Evolutionary conservation across 1,139 yeast species (phyloP).

Genomic region (Yamadazyma atlantica): DNA sequence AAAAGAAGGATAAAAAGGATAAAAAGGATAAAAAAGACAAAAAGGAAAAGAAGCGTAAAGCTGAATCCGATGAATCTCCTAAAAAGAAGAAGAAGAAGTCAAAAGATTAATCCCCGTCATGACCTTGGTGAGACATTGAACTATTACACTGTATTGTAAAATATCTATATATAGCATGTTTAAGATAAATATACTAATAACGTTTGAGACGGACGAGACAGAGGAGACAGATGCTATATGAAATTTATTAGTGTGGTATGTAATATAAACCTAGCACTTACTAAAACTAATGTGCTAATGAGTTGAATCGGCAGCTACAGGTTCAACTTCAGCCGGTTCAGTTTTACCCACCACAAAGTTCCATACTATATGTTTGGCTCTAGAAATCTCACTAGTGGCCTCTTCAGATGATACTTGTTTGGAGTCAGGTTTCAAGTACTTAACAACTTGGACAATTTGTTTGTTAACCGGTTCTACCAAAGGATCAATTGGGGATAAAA

Average conservation of each 20-base stretch:
- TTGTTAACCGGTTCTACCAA: conserved; percentile 60
- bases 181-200: conserved; percentile 8
- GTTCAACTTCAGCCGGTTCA: conserved; percentile 2
- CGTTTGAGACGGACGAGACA: neutral
- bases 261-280: too few relatives aligned
- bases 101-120: conserved; percentile 35
- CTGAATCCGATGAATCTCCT: conserved; percentile 46
- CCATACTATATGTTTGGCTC: conserved; percentile 43
- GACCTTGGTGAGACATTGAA: neutral
- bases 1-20: conserved; percentile 55
- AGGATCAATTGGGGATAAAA: conserved; percentile 64
- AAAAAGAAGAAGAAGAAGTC: conserved; percentile 52
- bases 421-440: conserved; percentile 38
- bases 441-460: conserved; percentile 45
- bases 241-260: too few relatives aligned
- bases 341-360: conserved; percentile 28
- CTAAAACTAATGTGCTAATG: neutral
- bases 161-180: conserved; percentile 12
- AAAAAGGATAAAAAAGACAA: conserved; percentile 56
- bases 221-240: too few relatives aligned
- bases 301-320: conserved; percentile 1
- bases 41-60: conserved; percentile 55
- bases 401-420: conserved; percentile 42
- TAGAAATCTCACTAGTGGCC: conserved; percentile 52
- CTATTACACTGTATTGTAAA: conserved; percentile 6